phyloP scores from a whole-genome alignment of 257 asterid species.

The Eucommia ulmoides region DNA sequence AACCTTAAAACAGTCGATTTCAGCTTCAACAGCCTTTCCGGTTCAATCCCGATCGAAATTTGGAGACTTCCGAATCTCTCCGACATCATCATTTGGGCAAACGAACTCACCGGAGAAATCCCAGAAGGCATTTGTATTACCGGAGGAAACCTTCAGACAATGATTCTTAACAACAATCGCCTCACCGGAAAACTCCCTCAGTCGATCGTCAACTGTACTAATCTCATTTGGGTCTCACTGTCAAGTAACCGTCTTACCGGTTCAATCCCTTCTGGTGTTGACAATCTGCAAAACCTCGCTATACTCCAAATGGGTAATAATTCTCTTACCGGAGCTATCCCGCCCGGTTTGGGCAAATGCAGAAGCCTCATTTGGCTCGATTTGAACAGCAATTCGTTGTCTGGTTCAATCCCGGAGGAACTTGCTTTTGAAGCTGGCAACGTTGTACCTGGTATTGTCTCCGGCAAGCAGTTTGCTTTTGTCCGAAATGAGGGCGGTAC shows the following conservation, averaged over 20 bases:
- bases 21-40: slow-evolving; percentile 63
- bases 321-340: slow-evolving; percentile 48
- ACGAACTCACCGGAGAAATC: slow-evolving; percentile 56
- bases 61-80: slow-evolving; percentile 64
- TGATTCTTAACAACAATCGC: slow-evolving; percentile 77
- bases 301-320: slow-evolving; percentile 79
- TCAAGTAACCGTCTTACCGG: slow-evolving; percentile 71
- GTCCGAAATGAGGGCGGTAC: slow-evolving; percentile 93
- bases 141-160: slow-evolving; percentile 82
- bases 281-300: slow-evolving; percentile 62
- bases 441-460: slow-evolving; percentile 55
- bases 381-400: slow-evolving; percentile 71
- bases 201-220: slow-evolving; percentile 73
- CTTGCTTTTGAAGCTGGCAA: slow-evolving; percentile 54
- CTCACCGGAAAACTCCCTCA: slow-evolving; percentile 48
- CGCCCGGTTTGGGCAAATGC: slow-evolving; percentile 50
- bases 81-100: slow-evolving; percentile 85
- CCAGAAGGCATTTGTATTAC: slow-evolving; percentile 67
- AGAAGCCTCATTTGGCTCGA: slow-evolving; percentile 78
- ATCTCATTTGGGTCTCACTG: slow-evolving; percentile 74
- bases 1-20: slow-evolving; percentile 54
- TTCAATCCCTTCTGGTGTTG: slow-evolving; percentile 53
- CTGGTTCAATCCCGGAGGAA: slow-evolving; percentile 51
- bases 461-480: slow-evolving; percentile 81
- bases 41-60: slow-evolving; percentile 48